A percentile compares a stretch with the other conserved stretches of the same genome.
phyloP scores from a whole-genome alignment of 2,329 filamentous ascomycete genomes.

The Apiospora hydei region DNA sequence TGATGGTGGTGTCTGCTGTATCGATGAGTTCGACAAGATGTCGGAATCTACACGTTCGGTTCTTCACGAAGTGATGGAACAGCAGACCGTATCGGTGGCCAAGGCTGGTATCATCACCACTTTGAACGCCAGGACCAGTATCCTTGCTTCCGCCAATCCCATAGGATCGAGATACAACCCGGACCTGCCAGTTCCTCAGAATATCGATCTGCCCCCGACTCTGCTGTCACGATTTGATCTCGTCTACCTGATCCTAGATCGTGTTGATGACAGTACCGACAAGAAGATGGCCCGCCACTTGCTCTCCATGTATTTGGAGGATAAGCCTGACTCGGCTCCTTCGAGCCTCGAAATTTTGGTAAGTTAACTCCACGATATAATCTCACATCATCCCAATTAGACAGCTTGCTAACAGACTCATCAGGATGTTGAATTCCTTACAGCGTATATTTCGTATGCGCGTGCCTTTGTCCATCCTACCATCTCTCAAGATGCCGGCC shows the following conservation, averaged over 20 bases:
- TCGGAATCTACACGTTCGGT: slow-evolving; percentile 79
- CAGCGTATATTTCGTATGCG: slow-evolving; percentile 96
- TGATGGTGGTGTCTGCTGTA: slow-evolving; percentile 84
- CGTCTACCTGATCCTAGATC: slow-evolving; percentile 95
- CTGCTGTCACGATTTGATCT: slow-evolving; percentile 95
- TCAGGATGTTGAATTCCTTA: slow-evolving; percentile 94
- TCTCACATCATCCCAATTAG: background rate
- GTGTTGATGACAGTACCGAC: slow-evolving; percentile 88
- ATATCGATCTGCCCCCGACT: slow-evolving; percentile 98
- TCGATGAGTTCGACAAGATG: slow-evolving; percentile 90
- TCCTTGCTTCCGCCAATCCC: slow-evolving; percentile 95
- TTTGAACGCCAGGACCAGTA: slow-evolving; percentile 92
- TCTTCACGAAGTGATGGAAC: slow-evolving; percentile 88
- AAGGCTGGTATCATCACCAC: slow-evolving; percentile 97
- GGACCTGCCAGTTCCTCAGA: slow-evolving; percentile 93
- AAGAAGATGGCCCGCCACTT: slow-evolving; percentile 90
- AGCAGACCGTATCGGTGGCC: slow-evolving; percentile 84
- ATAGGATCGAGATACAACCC: slow-evolving; percentile 98
- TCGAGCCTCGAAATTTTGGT: slow-evolving; percentile 80
- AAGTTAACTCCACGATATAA: slow-evolving; percentile 48
- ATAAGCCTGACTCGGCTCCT: slow-evolving; percentile 84
- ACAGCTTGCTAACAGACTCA: slow-evolving; percentile 37
- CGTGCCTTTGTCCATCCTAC: slow-evolving; percentile 84
- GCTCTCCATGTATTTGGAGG: slow-evolving; percentile 95
- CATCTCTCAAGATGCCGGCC: slow-evolving; percentile 80